phyloP scores from a whole-genome alignment of 2,329 filamentous ascomycete species.

The Acrocalymma vagum region DNA sequence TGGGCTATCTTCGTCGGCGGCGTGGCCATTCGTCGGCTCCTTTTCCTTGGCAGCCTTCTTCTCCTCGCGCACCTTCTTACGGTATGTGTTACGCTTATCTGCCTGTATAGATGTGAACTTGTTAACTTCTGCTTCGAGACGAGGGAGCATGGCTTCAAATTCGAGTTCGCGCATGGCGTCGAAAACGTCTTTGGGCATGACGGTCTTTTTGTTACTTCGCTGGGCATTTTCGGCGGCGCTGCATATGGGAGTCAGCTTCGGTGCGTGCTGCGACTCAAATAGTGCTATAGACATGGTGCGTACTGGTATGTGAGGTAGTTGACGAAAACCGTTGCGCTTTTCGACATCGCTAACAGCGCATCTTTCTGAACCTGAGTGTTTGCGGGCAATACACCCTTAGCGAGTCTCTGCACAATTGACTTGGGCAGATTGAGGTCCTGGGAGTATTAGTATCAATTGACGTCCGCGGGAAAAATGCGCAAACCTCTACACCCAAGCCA shows the following conservation, averaged over 20 bases:
- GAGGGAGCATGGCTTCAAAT: conserved; percentile 74
- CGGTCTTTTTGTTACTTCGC: conserved; percentile 76
- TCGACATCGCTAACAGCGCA: conserved; percentile 79
- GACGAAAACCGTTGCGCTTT: conserved; percentile 84
- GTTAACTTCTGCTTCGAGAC: conserved; percentile 77
- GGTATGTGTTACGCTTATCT: conserved; percentile 77
- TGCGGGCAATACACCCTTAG: conserved; percentile 80
- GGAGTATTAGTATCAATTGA: conserved; percentile 9
- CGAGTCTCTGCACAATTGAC: conserved; percentile 80
- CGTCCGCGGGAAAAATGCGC: conserved; percentile 8
- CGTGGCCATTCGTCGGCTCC: conserved; percentile 25
- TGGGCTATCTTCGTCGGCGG: conserved; percentile 50
- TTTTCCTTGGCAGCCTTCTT: conserved; percentile 54
- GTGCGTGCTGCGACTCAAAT: neutral
- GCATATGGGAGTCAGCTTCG: conserved; percentile 4
- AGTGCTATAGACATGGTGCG: conserved; percentile 31
- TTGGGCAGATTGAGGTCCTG: conserved; percentile 77
- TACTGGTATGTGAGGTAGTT: conserved; percentile 81
- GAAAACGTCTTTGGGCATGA: conserved; percentile 78
- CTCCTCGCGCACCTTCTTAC: conserved; percentile 73
- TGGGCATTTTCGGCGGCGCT: conserved; percentile 79
- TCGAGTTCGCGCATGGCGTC: conserved; percentile 80
- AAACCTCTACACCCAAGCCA: conserved; percentile 55
- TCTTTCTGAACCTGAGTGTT: conserved; percentile 87
- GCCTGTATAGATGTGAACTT: conserved; percentile 79